These are phyloP conservation scores for Talaromyces pinophilus DNA, from an alignment of 2,329 filamentous ascomycete species.

Conservation along the genomic window DNA sequence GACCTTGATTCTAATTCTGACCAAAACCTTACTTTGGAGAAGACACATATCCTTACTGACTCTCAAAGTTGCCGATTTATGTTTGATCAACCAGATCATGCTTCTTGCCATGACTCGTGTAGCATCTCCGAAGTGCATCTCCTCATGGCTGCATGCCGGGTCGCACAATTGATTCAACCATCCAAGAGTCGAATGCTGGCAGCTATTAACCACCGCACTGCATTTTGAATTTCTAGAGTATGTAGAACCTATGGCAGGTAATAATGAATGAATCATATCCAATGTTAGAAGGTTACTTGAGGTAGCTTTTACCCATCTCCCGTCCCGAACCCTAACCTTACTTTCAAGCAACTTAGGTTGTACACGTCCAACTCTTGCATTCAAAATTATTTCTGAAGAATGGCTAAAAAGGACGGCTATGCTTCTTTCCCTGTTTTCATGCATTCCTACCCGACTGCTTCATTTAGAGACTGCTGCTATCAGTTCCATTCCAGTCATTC, in stretches of 20 bases:
- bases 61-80: not conserved
- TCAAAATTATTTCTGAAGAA: not conserved
- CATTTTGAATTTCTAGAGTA: not conserved
- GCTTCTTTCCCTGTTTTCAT: not conserved
- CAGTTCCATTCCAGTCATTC: not conserved
- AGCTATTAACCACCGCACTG: not conserved
- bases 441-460: slow-evolving; percentile 16
- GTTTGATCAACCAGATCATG: not conserved
- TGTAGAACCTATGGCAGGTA: not conserved
- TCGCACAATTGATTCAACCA: not conserved
- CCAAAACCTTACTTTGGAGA: not conserved
- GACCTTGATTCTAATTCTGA: not conserved
- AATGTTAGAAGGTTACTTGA: not conserved
- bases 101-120: not conserved
- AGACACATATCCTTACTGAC: no score
- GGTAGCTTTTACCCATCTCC: not conserved
- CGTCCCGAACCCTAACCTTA: slow-evolving; percentile 9
- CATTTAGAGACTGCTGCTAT: no score
- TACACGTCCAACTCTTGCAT: not conserved
- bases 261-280: not conserved
- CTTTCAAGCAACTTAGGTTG: not conserved
- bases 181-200: not conserved
- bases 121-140: not conserved
- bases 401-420: not conserved
- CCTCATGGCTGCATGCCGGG: not conserved